phyloP scores from a whole-genome alignment of 2,329 filamentous ascomycete genomes.

The Coleophoma eucalyptorum region DNA sequence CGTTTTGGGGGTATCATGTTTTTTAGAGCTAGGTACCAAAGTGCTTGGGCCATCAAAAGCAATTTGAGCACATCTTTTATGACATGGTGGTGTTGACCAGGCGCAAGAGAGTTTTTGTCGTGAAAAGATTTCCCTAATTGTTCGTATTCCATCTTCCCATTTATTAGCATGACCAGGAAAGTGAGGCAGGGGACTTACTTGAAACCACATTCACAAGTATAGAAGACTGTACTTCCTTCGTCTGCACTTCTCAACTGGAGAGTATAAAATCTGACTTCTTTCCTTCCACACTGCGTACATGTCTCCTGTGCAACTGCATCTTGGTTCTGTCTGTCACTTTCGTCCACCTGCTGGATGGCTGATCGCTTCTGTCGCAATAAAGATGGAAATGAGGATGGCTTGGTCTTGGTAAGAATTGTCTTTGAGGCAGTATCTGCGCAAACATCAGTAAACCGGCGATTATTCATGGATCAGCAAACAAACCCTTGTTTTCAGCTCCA shows the following conservation, averaged over 20 bases:
- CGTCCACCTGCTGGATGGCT: constrained; percentile 77
- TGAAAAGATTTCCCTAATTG: constrained; percentile 25
- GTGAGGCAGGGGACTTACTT: constrained; percentile 52
- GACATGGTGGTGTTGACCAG: background rate
- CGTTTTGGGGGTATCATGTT: background rate
- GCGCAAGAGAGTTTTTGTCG: background rate
- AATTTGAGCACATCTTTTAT: constrained; percentile 8
- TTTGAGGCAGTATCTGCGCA: constrained; percentile 64
- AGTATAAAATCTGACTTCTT: constrained; percentile 80
- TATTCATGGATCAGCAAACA: constrained; percentile 12
- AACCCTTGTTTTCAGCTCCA: constrained; percentile 80
- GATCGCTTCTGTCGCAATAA: constrained; percentile 81
- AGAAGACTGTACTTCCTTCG: constrained; percentile 92
- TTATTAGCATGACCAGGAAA: constrained; percentile 6
- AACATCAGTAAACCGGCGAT: constrained; percentile 4
- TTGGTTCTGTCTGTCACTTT: constrained; percentile 67
- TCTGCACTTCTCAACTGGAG: constrained; percentile 89
- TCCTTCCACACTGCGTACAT: constrained; percentile 77
- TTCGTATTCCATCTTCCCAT: constrained; percentile 29
- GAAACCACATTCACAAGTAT: constrained; percentile 80
- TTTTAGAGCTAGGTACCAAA: constrained; percentile 23
- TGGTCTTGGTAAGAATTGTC: constrained; percentile 77
- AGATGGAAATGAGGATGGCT: constrained; percentile 86
- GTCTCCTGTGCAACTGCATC: constrained; percentile 65
- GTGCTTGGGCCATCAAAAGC: constrained; percentile 25